phyloP scores from a whole-genome alignment of 2,329 filamentous ascomycete genomes.

The Shiraia sp. region DNA sequence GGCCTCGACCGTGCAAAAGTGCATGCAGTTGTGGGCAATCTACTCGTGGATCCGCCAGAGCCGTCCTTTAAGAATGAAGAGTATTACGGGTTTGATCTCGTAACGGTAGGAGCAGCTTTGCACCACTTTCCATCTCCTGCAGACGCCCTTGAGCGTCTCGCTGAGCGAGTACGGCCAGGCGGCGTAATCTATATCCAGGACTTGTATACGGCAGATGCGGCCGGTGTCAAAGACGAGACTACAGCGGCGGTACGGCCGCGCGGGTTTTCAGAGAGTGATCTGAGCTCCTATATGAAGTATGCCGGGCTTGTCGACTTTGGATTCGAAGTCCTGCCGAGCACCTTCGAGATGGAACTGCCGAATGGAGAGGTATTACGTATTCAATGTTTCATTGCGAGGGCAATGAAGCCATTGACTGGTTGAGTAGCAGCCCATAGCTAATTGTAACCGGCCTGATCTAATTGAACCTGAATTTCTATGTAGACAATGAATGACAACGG shows the following conservation, averaged over 20 bases:
- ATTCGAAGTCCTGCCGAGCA: not conserved
- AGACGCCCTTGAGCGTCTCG: not conserved
- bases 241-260: not conserved
- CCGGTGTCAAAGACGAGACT: too few species aligned
- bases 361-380: constrained; percentile 1
- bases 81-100: constrained; percentile 3
- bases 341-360: not conserved
- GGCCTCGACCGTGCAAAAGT: not conserved
- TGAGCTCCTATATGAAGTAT: not conserved
- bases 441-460: too few species aligned
- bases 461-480: too few species aligned
- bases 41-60: not conserved
- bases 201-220: not conserved
- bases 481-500: too few species aligned
- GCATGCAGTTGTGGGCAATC: constrained; percentile 1
- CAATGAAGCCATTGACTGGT: constrained; percentile 2
- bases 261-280: not conserved
- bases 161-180: constrained; percentile 1
- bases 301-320: constrained; percentile 3
- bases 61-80: not conserved
- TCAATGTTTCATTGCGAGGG: constrained; percentile 6
- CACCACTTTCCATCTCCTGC: constrained; percentile 4
- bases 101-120: constrained; percentile 7
- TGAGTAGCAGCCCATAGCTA: too few species aligned
- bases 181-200: constrained; percentile 10